Conservation (phyloP, 768 basidiomycete genomes). For the Naganishia onofrii region DNA sequence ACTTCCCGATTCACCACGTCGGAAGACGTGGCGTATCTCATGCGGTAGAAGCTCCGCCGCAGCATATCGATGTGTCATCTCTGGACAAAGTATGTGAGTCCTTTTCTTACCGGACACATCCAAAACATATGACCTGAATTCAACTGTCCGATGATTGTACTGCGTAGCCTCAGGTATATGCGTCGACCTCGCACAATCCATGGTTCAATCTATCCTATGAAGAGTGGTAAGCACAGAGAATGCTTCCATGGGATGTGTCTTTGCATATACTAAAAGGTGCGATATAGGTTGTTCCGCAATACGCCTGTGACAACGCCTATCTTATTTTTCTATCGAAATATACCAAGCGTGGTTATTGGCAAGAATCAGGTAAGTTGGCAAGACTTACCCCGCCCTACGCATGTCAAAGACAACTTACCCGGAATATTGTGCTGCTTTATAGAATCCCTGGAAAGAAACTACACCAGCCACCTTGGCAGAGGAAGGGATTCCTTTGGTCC, state of each 20-base stretch:
- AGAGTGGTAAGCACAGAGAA: constrained; percentile 65
- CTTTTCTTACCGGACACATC: no score
- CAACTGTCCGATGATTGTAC: not conserved
- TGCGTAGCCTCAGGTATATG: constrained; percentile 49
- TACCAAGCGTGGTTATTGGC: constrained; percentile 86
- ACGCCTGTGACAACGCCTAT: constrained; percentile 66
- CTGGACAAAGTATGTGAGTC: constrained; percentile 22
- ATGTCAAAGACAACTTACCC: not conserved
- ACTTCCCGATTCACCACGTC: not conserved
- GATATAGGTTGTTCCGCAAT: constrained; percentile 71
- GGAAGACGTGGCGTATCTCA: constrained; percentile 3
- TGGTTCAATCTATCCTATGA: constrained; percentile 87
- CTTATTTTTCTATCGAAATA: constrained; percentile 81
- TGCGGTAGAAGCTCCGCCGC: not conserved
- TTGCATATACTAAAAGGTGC: no score
- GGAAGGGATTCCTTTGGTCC: constrained; percentile 68
- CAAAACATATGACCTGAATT: no score
- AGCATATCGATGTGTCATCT: not conserved
- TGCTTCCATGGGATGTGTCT: no score
- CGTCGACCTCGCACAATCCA: constrained; percentile 75
- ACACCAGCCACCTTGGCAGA: constrained; percentile 64
- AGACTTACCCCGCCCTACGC: not conserved
- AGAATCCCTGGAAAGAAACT: constrained; percentile 98
- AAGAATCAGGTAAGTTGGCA: constrained; percentile 64
- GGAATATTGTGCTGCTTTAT: not conserved